Conservation (phyloP, 202 grass and related monocot genomes). For the Elaeis oleifera region DNA sequence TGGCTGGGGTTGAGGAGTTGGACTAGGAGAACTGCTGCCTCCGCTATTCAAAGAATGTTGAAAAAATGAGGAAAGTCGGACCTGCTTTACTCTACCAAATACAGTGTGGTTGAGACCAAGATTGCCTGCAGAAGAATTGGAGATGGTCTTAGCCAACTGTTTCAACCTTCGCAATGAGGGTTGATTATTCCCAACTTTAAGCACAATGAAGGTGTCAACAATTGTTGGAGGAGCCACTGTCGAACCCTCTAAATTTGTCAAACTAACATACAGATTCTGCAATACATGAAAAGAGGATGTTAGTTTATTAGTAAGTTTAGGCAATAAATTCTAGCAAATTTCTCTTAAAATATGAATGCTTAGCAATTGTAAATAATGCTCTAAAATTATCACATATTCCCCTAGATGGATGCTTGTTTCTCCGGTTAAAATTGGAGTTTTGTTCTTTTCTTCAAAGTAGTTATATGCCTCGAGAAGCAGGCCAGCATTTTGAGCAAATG, state of each 20-base stretch:
- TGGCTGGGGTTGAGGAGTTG: constrained; percentile 42
- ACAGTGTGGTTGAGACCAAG: constrained; percentile 87
- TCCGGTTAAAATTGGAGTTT: no score
- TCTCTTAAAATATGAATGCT: neutral
- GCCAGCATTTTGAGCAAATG: no score
- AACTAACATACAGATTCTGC: constrained; percentile 85
- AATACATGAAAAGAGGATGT: constrained; percentile 19
- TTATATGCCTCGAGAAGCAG: no score
- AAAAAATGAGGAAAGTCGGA: constrained; percentile 88
- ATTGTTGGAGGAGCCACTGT: constrained; percentile 62
- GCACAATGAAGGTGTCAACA: constrained; percentile 76
- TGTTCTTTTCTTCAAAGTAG: no score
- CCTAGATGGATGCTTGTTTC: no score
- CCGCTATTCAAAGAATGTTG: constrained; percentile 61
- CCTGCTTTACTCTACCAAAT: constrained; percentile 96
- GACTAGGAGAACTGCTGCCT: constrained; percentile 47
- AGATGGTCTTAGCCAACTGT: constrained; percentile 82
- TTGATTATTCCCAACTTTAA: constrained; percentile 73
- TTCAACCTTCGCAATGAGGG: constrained; percentile 78
- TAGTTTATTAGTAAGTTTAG: neutral
- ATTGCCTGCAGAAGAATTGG: constrained; percentile 86
- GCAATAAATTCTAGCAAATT: neutral
- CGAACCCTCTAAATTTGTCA: constrained; percentile 80
- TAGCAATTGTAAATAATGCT: no score
- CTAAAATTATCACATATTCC: no score